Evolutionary conservation across 495 filamentous ascomycete genomes (phyloP).

Genomic region (Xeromyces bisporus): DNA sequence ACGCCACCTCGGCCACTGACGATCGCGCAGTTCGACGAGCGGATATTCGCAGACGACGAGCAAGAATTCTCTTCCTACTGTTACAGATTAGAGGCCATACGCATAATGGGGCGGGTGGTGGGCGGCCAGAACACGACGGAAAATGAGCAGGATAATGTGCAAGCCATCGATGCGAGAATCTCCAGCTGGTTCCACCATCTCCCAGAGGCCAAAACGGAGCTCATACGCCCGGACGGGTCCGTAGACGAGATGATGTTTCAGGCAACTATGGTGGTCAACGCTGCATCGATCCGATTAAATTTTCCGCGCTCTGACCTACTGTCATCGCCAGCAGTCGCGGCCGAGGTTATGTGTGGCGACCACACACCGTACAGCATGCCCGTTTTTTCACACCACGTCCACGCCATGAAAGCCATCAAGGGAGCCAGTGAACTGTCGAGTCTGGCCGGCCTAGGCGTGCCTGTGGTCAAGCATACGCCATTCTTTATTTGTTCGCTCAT

Average conservation of each 20-base stretch:
- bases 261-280: constrained; percentile 67
- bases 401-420: constrained; percentile 64
- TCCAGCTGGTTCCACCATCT: constrained; percentile 73
- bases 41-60: constrained; percentile 30
- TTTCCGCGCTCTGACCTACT: constrained; percentile 34
- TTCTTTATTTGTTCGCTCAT: constrained; percentile 75
- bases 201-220: constrained; percentile 54
- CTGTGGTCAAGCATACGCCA: constrained; percentile 62
- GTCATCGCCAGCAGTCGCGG: constrained; percentile 28
- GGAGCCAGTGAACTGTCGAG: constrained; percentile 62
- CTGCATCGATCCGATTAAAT: constrained; percentile 28
- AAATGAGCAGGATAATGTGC: constrained; percentile 27
- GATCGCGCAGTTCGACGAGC: constrained; percentile 27
- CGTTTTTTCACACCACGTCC: constrained; percentile 36
- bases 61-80: constrained; percentile 29
- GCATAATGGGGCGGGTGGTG: constrained; percentile 62
- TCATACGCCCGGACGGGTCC: constrained; percentile 44
- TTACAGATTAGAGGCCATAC: constrained; percentile 42
- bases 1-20: constrained; percentile 21
- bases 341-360: constrained; percentile 33
- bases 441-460: constrained; percentile 59
- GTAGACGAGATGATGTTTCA: constrained; percentile 89
- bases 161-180: constrained; percentile 54
- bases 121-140: constrained; percentile 20
- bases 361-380: constrained; percentile 32